Evolutionary conservation across 2,329 filamentous ascomycete genomes (phyloP).

Genomic region (Trichoderma oligosporum): DNA sequence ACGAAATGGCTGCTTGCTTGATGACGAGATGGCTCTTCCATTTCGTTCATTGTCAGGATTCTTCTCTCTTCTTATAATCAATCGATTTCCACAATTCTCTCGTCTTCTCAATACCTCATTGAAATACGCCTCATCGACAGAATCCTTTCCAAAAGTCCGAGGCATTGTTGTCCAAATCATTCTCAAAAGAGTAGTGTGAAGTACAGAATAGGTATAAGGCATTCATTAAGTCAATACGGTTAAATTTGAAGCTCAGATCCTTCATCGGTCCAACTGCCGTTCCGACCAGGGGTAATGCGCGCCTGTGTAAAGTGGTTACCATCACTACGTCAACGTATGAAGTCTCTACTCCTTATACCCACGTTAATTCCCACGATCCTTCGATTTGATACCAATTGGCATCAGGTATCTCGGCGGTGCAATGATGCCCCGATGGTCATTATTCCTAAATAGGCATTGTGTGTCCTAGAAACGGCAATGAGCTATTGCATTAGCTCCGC

Average conservation of each 20-base stretch:
- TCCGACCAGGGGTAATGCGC: not conserved
- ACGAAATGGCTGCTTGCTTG: too few species aligned
- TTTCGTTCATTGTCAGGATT: not conserved
- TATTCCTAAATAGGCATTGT: not conserved
- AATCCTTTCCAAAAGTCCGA: not conserved
- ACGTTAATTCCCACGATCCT: not conserved
- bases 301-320: too few species aligned
- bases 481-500: not conserved
- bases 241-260: not conserved
- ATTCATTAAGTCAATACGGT: not conserved
- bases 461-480: not conserved
- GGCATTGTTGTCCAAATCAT: not conserved
- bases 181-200: conserved; percentile 2
- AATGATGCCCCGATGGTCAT: not conserved
- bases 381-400: not conserved
- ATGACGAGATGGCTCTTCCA: not conserved
- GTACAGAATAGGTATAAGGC: not conserved
- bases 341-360: too few species aligned
- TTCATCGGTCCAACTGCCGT: not conserved
- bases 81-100: not conserved
- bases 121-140: too few species aligned
- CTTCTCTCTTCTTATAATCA: not conserved
- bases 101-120: not conserved
- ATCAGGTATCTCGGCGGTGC: not conserved
- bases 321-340: too few species aligned